Conservation (phyloP, 352 stramenopile genomes). For the Globisporangium nunn region DNA sequence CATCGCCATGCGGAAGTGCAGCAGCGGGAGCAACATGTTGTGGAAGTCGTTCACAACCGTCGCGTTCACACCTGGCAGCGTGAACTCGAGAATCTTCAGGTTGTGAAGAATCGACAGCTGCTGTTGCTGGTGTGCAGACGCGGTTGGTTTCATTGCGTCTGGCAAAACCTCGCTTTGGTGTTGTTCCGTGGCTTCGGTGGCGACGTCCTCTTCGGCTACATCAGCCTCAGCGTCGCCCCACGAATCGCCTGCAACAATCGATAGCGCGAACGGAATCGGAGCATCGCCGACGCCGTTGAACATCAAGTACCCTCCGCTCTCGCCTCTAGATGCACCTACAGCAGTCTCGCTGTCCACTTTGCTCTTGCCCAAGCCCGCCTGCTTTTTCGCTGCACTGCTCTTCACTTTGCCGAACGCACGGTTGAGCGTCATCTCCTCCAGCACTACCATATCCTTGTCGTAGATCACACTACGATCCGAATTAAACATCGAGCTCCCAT, state of each 20-base stretch:
- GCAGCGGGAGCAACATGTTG: slow-evolving; percentile 77
- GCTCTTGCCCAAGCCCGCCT: slow-evolving; percentile 4
- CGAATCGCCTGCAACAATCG: slow-evolving; percentile 37
- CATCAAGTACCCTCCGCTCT: slow-evolving; percentile 80
- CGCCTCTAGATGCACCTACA: slow-evolving; percentile 29
- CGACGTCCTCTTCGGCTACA: neutral
- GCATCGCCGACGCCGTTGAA: slow-evolving; percentile 82
- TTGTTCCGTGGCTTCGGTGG: neutral
- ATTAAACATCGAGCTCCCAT: slow-evolving; percentile 79
- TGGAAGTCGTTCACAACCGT: slow-evolving; percentile 86
- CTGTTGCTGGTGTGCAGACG: neutral
- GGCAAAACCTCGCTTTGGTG: too few relatives aligned
- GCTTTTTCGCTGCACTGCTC: slow-evolving; percentile 18
- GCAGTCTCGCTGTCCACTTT: slow-evolving; percentile 29
- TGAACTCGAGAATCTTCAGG: slow-evolving; percentile 74
- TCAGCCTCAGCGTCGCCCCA: slow-evolving; percentile 9
- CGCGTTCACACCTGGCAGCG: slow-evolving; percentile 64
- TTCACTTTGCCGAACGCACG: slow-evolving; percentile 65
- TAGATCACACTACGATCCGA: slow-evolving; percentile 71
- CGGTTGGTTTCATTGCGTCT: slow-evolving; percentile 12
- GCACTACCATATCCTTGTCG: slow-evolving; percentile 66
- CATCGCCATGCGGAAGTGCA: slow-evolving; percentile 68
- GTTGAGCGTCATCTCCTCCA: slow-evolving; percentile 82
- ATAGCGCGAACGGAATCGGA: slow-evolving; percentile 69
- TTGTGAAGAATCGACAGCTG: slow-evolving; percentile 39